phyloP scores from a whole-genome alignment of 306 rosid species.

The Ormosia emarginata region DNA sequence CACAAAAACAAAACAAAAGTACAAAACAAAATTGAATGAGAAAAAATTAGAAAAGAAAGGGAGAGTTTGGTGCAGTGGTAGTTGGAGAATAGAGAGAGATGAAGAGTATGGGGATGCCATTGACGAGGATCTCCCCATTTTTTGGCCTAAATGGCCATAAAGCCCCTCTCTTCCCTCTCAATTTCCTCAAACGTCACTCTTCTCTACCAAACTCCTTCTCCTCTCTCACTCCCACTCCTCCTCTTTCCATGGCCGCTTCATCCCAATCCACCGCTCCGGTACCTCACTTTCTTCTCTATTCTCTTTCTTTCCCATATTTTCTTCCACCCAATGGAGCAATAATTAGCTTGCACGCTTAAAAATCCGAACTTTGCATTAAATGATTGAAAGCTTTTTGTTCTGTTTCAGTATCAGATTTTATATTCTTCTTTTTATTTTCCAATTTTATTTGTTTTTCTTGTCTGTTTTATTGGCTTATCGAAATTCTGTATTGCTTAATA shows the following conservation, averaged over 20 bases:
- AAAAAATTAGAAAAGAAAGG: not conserved
- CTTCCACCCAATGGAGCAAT: not conserved
- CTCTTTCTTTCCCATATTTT: not conserved
- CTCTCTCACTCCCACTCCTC: constrained; percentile 13
- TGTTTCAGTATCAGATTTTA: not conserved
- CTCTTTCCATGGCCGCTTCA: constrained; percentile 73
- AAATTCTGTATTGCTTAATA: not conserved
- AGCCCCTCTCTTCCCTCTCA: constrained; percentile 24
- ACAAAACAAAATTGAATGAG: not conserved
- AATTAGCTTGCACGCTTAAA: not conserved
- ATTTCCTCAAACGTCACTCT: constrained; percentile 31
- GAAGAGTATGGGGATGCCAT: constrained; percentile 56
- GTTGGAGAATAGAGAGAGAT: not conserved
- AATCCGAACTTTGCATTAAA: not conserved
- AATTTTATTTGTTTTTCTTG: not conserved
- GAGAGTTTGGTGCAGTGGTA: not conserved
- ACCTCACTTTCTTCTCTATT: not conserved
- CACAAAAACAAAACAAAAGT: not conserved
- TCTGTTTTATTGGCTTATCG: not conserved
- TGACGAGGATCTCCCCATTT: constrained; percentile 32
- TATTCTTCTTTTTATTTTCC: not conserved
- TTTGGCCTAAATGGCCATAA: constrained; percentile 37
- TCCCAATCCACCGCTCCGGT: constrained; percentile 66
- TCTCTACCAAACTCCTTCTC: constrained; percentile 24
- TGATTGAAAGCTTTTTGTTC: not conserved